phyloP scores from a whole-genome alignment of 768 basidiomycete genomes.

The Termitomyces sp. region DNA sequence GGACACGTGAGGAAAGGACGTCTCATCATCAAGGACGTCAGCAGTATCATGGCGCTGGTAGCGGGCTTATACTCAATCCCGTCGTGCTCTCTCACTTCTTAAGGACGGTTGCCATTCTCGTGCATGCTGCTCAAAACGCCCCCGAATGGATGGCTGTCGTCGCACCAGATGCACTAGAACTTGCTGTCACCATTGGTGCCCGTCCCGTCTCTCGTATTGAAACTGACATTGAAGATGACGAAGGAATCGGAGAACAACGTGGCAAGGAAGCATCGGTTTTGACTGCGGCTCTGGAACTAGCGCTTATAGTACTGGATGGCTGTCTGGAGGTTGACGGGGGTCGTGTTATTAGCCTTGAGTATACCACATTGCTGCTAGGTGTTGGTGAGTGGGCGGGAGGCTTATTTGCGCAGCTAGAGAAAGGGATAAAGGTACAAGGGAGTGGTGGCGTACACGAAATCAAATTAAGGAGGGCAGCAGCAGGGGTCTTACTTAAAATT shows the following conservation, averaged over 20 bases:
- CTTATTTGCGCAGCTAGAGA: conserved; percentile 61
- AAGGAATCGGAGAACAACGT: conserved; percentile 24
- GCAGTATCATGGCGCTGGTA: conserved; percentile 68
- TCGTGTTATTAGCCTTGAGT: conserved; percentile 66
- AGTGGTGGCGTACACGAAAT: conserved; percentile 63
- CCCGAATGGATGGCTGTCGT: conserved; percentile 77
- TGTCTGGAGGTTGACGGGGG: conserved; percentile 77
- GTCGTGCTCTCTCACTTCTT: conserved; percentile 74
- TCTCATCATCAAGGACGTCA: conserved; percentile 46
- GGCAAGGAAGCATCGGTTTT: conserved; percentile 71
- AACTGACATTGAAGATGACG: conserved; percentile 27
- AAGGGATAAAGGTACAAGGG: conserved; percentile 55
- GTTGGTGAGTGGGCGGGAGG: conserved; percentile 77
- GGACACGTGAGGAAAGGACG: conserved; percentile 69
- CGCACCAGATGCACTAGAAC: conserved; percentile 77
- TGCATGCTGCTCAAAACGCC: conserved; percentile 79
- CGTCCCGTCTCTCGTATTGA: conserved; percentile 48
- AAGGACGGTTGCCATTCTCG: conserved; percentile 68
- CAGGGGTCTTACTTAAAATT: conserved; percentile 78
- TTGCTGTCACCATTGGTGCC: conserved; percentile 77
- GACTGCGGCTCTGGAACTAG: conserved; percentile 70
- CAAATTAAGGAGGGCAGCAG: conserved; percentile 62
- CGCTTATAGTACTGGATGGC: conserved; percentile 70
- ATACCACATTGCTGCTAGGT: conserved; percentile 64
- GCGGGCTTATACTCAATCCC: conserved; percentile 78